phyloP scores from a whole-genome alignment of 2,329 filamentous ascomycete genomes.

The Tetracladium maxilliforme region DNA sequence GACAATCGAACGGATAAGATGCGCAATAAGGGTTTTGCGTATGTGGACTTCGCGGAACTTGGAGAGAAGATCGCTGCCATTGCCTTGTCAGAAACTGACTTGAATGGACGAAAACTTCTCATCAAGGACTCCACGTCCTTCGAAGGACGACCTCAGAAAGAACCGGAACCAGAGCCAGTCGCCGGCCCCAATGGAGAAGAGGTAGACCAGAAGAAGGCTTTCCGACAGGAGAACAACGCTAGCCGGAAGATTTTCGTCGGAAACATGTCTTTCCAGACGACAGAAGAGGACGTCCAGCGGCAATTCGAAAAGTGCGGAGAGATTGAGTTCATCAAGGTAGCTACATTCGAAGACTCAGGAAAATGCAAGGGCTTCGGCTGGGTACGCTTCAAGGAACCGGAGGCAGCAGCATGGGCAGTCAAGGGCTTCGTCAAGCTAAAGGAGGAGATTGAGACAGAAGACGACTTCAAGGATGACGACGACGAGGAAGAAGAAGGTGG shows the following conservation, averaged over 20 bases:
- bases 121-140: constrained; percentile 91
- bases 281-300: constrained; percentile 62
- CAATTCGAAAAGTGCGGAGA: constrained; percentile 80
- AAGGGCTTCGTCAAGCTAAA: constrained; percentile 66
- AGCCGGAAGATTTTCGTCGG: constrained; percentile 79
- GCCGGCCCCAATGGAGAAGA: constrained; percentile 17
- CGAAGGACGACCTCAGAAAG: constrained; percentile 71
- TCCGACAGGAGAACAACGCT: constrained; percentile 23
- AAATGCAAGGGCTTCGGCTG: constrained; percentile 98
- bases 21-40: constrained; percentile 84
- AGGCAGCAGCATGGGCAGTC: constrained; percentile 62
- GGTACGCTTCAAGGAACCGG: constrained; percentile 75
- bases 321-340: constrained; percentile 72
- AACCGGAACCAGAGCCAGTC: constrained; percentile 17
- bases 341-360: constrained; percentile 89
- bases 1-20: constrained; percentile 13
- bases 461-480: constrained; percentile 13
- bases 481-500: constrained; percentile 16
- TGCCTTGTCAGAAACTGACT: constrained; percentile 69
- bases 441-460: constrained; percentile 32
- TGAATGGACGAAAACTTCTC: constrained; percentile 64
- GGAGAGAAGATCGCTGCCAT: constrained; percentile 67
- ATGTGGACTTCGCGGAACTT: constrained; percentile 71
- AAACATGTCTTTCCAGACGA: constrained; percentile 72
- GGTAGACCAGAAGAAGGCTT: no score